Conservation (phyloP, 768 basidiomycete species). For the Termitomyces sp. region DNA sequence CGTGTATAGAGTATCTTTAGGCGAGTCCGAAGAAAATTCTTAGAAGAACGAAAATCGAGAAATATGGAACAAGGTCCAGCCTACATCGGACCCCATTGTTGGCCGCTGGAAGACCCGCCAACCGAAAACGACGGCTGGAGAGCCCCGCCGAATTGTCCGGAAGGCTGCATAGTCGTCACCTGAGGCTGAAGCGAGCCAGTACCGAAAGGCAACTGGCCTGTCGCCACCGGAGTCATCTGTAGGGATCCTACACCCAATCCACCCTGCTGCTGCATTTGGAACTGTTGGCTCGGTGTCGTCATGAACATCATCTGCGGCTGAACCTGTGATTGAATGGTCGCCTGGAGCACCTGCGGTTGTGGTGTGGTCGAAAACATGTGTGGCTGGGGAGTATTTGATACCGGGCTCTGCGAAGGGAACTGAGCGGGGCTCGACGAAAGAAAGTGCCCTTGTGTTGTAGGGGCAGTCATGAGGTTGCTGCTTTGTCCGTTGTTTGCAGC, state of each 20-base stretch:
- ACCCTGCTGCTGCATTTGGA: slow-evolving; percentile 21
- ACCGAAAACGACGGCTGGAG: slow-evolving; percentile 18
- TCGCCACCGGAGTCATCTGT: slow-evolving; percentile 12
- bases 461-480: slow-evolving; percentile 25
- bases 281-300: slow-evolving; percentile 25
- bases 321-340: slow-evolving; percentile 26
- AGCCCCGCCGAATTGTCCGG: slow-evolving; percentile 19
- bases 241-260: slow-evolving; percentile 7
- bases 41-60: not conserved
- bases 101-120: slow-evolving; percentile 15
- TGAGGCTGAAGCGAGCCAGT: slow-evolving; percentile 2
- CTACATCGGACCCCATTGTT: slow-evolving; percentile 40
- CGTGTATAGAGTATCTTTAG: not conserved
- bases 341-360: slow-evolving; percentile 29
- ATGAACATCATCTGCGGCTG: slow-evolving; percentile 20
- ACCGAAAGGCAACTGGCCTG: slow-evolving; percentile 4
- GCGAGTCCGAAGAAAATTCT: not conserved
- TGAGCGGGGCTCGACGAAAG: slow-evolving; percentile 31
- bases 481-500: slow-evolving; percentile 13
- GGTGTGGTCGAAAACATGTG: slow-evolving; percentile 19
- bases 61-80: too few species aligned
- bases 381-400: slow-evolving; percentile 20
- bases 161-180: slow-evolving; percentile 16
- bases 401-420: slow-evolving; percentile 33
- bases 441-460: slow-evolving; percentile 27